Percentiles rank a stretch among this genome's conserved stretches.
phyloP scores from a whole-genome alignment of 192 early-diverging fungal genomes.

The Coemansia guatemalensis region DNA sequence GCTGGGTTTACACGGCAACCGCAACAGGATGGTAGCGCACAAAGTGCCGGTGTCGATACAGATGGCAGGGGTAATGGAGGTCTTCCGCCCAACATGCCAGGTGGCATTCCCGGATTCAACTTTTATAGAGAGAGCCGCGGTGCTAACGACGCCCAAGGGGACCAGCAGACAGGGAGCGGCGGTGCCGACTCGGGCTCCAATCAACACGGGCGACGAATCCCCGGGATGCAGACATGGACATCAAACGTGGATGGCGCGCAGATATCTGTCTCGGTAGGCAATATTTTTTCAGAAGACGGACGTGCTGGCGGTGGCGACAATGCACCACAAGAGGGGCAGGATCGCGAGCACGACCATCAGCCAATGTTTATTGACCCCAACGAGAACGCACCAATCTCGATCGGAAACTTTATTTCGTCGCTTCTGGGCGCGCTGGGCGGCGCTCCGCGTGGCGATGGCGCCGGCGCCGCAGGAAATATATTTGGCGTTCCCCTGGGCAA shows the following conservation, averaged over 20 bases:
- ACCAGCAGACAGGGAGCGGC: background rate
- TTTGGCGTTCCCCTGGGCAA: constrained; percentile 57
- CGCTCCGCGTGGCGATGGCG: constrained; percentile 33
- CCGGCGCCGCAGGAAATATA: constrained; percentile 20
- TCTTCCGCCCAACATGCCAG: constrained; percentile 5
- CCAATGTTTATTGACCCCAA: constrained; percentile 48
- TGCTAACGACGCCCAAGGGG: background rate
- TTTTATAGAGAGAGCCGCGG: constrained; percentile 1
- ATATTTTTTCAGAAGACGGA: constrained; percentile 10
- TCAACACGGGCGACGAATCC: constrained; percentile 9
- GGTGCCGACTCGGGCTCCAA: background rate
- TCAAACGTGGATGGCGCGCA: constrained; percentile 31
- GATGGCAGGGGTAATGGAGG: background rate
- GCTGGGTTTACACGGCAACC: background rate
- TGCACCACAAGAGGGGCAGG: background rate
- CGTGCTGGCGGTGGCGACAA: background rate
- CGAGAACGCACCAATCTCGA: constrained; percentile 39
- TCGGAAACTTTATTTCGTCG: constrained; percentile 44
- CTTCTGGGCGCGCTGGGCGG: constrained; percentile 47
- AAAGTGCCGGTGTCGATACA: constrained; percentile 2
- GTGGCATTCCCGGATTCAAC: constrained; percentile 13
- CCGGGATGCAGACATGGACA: constrained; percentile 46
- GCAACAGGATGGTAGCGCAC: background rate
- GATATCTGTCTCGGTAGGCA: constrained; percentile 44
- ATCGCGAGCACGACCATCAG: constrained; percentile 22